Evolutionary conservation across 78 protist species (phyloP), one percentile per base, ranked within the genome.

Genomic region (slime mould (Dictyostelium discoideum)): DNA sequence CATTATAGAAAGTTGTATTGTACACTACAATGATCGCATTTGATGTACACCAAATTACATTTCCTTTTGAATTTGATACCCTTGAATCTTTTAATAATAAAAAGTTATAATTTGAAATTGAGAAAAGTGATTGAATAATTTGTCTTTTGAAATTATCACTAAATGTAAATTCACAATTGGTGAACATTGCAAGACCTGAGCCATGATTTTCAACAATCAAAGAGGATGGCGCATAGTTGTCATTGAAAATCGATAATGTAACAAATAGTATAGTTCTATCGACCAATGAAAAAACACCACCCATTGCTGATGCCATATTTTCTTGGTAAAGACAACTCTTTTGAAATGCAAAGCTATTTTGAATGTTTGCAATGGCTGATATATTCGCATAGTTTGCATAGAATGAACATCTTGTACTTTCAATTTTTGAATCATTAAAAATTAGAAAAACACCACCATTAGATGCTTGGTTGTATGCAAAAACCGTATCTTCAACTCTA

Each of bases 21-120:
- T n/a, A n/a, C 1, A 79, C 0, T 3, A 29, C 50, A n/a, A 79
- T 39, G 37, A 79, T 44, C 44, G 84, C n/a, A 37, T 74, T 74
- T 18, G 81, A 32, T 5, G 42, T 74, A 37, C 81, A 74, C 81
- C 81, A 74, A 7, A 74, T 3, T 18, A 37, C 48, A 37, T 26
- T 74, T 16, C 81, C 81, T 3, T 10, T 74, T 37, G 46, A 74
- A 37, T 74, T 74, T 0, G n/a, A 16, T 37, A 74, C 81, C 1
- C 16, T 74, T 32, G 81, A 74, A 37, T 74, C 81, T 74, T 74
- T 74, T 5, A 74, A 3, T 14, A 37, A 37, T 14, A 74, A 32
- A 32, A 74, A 74, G 40, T 74, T 79, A 46, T 22, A 39, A 79
- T 79, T 79, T 22, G 84, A 42, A 9, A 79, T 39, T 39, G 84